Evolutionary conservation across 2,329 filamentous ascomycete species (phyloP).

Genomic region (Alternaria burnsii): DNA sequence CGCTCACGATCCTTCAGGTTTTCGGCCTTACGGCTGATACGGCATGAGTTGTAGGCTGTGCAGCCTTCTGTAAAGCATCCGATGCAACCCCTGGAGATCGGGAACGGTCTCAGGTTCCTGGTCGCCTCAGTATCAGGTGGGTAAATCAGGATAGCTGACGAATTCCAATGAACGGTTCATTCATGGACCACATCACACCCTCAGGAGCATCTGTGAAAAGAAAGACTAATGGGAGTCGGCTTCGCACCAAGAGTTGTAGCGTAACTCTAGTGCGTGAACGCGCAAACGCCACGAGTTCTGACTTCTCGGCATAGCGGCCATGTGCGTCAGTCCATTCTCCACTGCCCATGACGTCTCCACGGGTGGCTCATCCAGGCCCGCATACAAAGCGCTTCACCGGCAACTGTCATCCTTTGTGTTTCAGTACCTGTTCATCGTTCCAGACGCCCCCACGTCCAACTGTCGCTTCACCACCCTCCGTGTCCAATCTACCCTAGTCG

Average conservation of each 20-base stretch:
- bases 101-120: not conserved
- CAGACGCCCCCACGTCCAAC: not conserved
- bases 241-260: conserved; percentile 15
- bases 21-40: conserved; percentile 35
- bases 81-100: not conserved
- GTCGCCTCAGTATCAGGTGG: conserved; percentile 2
- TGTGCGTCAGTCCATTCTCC: conserved; percentile 26
- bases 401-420: conserved; percentile 22
- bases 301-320: conserved; percentile 16
- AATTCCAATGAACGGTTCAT: not conserved
- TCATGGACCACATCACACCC: not conserved
- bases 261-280: conserved; percentile 23
- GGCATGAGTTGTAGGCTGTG: conserved; percentile 24
- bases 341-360: conserved; percentile 28
- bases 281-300: conserved; percentile 28
- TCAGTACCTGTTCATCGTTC: conserved; percentile 15
- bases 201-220: not conserved
- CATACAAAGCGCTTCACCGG: conserved; percentile 35
- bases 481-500: conserved; percentile 4
- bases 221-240: conserved; percentile 5
- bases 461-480: conserved; percentile 7
- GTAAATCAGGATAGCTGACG: not conserved
- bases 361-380: conserved; percentile 20
- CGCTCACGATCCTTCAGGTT: conserved; percentile 38
- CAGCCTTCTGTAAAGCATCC: conserved; percentile 21